Conservation (phyloP, 2,329 filamentous ascomycete genomes). For the Teratosphaeria epicoccoides region DNA sequence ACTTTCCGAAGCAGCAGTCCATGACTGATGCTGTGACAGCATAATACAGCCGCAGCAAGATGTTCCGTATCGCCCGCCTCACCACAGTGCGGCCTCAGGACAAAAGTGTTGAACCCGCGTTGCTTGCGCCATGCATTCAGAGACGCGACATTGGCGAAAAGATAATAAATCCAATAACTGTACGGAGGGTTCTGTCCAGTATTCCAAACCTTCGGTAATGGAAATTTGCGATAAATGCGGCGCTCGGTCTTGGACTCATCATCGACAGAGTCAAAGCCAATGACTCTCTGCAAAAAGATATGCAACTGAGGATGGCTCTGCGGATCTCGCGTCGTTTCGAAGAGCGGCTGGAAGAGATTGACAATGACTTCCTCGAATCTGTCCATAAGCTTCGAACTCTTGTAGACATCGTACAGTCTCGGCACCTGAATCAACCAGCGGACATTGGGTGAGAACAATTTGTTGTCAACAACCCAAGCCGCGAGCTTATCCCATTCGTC, state of each 20-base stretch:
- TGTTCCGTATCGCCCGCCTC: conserved; percentile 97
- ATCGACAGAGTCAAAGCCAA: conserved; percentile 95
- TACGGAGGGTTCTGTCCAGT: conserved; percentile 95
- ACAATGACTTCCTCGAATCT: conserved; percentile 82
- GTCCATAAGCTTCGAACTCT: conserved; percentile 73
- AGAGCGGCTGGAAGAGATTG: conserved; percentile 88
- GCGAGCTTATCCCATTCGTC: conserved; percentile 98
- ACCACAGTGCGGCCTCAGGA: conserved; percentile 86
- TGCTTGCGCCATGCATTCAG: conserved; percentile 85
- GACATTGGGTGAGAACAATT: conserved; percentile 93
- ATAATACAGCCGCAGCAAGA: conserved; percentile 79
- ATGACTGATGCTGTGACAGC: conserved; percentile 94
- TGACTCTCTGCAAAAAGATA: conserved; percentile 85
- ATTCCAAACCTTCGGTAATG: conserved; percentile 76
- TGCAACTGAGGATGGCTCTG: conserved; percentile 83
- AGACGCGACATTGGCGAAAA: conserved; percentile 87
- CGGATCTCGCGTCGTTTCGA: conserved; percentile 85
- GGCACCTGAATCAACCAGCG: conserved; percentile 95
- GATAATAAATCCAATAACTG: conserved; percentile 97
- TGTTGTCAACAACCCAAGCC: conserved; percentile 95
- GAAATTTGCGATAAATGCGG: conserved; percentile 90
- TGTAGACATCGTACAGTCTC: conserved; percentile 91
- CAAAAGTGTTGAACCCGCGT: conserved; percentile 90
- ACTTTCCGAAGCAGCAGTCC: conserved; percentile 88
- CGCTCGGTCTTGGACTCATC: conserved; percentile 96